A percentile compares a stretch with the other conserved stretches of the same genome.
These are phyloP conservation scores for Rhizopogon vulgaris DNA, from an alignment of 768 basidiomycete species.

Conservation along the genomic window DNA sequence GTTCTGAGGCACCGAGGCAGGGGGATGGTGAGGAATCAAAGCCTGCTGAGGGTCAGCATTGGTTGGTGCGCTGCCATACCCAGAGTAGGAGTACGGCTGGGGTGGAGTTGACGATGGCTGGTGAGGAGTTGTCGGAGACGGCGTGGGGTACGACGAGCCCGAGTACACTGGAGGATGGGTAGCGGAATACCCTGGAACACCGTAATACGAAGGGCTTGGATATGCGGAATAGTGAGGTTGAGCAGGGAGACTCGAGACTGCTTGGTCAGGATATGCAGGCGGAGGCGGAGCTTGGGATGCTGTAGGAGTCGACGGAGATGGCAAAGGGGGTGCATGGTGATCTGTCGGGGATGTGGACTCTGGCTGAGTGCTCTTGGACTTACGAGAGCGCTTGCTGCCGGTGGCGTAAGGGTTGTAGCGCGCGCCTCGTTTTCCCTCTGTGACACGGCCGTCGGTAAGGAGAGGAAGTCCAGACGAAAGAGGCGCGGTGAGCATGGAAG, in stretches of 20 bases:
- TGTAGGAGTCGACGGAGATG: conserved; percentile 26
- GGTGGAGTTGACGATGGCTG: conserved; percentile 13
- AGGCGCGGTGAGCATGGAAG: conserved; percentile 33
- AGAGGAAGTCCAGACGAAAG: conserved; percentile 44
- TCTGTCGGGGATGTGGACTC: conserved; percentile 27
- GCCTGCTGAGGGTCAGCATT: conserved; percentile 20
- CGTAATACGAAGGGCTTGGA: conserved; percentile 27
- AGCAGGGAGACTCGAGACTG: conserved; percentile 18
- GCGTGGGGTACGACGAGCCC: conserved; percentile 13
- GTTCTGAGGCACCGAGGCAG: conserved; percentile 12
- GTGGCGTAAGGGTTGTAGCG: conserved; percentile 39
- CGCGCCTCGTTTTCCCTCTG: conserved; percentile 37
- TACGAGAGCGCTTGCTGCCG: conserved; percentile 32
- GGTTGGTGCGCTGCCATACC: conserved; percentile 13
- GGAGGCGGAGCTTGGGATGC: conserved; percentile 18
- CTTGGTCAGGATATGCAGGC: conserved; percentile 24
- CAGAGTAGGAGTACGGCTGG: conserved; percentile 19
- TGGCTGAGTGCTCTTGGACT: conserved; percentile 22
- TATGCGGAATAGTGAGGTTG: conserved; percentile 28
- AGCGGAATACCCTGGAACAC: conserved; percentile 18
- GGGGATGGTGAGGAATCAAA: conserved; percentile 9
- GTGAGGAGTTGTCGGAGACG: conserved; percentile 17
- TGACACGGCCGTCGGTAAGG: conserved; percentile 38
- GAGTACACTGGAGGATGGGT: conserved; percentile 1
- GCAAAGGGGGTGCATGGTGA: conserved; percentile 14